phyloP scores from a whole-genome alignment of 495 filamentous ascomycete species.

The Talaromyces proteolyticus region DNA sequence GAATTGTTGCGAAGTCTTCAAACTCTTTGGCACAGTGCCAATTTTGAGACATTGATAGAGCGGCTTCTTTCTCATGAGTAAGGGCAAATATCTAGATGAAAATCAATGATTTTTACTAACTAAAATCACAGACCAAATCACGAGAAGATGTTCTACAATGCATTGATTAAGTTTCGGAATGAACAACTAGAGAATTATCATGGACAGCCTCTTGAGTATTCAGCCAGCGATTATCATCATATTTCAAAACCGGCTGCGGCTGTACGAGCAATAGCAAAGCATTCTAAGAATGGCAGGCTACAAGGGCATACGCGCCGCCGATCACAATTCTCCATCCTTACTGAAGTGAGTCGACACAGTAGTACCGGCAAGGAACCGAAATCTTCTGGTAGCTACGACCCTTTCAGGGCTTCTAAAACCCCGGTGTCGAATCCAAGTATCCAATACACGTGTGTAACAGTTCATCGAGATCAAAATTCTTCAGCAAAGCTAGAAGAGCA shows the following conservation, averaged over 20 bases:
- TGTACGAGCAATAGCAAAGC: conserved; percentile 42
- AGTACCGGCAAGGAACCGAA: conserved; percentile 42
- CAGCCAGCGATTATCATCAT: conserved; percentile 84
- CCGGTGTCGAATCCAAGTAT: conserved; percentile 27
- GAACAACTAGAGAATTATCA: conserved; percentile 80
- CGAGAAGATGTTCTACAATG: conserved; percentile 85
- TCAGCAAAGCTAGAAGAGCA: too few species aligned
- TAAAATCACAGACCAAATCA: conserved; percentile 59
- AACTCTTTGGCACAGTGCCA: conserved; percentile 79
- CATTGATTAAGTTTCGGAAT: conserved; percentile 73
- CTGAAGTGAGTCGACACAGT: conserved; percentile 39
- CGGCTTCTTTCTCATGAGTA: conserved; percentile 65
- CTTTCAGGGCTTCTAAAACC: conserved; percentile 64
- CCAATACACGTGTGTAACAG: conserved; percentile 55
- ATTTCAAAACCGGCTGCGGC: conserved; percentile 44
- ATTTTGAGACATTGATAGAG: conserved; percentile 62
- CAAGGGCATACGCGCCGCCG: conserved; percentile 43
- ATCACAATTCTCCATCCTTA: conserved; percentile 69
- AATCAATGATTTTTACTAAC: too few species aligned
- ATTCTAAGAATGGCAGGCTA: conserved; percentile 18
- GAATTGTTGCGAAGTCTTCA: conserved; percentile 79
- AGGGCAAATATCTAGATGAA: too few species aligned
- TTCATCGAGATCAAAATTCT: conserved; percentile 51
- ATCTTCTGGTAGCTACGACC: conserved; percentile 65
- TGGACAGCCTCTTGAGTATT: conserved; percentile 64